Evolutionary conservation across 1,284 basidiomycete genomes (phyloP).

Genomic region (Spongiforma sp.): DNA sequence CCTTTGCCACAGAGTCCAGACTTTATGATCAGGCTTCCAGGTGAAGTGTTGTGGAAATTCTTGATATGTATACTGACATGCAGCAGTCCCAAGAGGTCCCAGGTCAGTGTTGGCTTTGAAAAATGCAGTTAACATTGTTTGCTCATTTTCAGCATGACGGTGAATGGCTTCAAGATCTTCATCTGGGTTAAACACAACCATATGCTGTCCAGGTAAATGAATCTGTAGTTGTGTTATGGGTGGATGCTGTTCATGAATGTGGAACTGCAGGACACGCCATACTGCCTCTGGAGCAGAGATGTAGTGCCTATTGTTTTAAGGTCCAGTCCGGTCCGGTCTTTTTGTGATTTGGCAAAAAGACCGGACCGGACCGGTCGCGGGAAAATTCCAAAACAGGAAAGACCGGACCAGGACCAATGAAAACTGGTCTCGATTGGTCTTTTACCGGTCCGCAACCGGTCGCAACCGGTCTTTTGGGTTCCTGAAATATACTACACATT

Average conservation of each 20-base stretch:
- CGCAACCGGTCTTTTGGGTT: too few species aligned
- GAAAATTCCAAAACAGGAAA: too few species aligned
- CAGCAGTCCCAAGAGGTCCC: background rate
- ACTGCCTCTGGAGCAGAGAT: slow-evolving; percentile 6
- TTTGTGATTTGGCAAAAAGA: too few species aligned
- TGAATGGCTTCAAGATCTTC: background rate
- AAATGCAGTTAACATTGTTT: background rate
- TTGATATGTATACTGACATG: background rate
- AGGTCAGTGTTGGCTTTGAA: background rate
- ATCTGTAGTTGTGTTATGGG: slow-evolving; percentile 3
- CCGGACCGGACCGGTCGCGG: too few species aligned
- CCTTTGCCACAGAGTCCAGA: too few species aligned
- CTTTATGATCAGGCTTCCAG: background rate
- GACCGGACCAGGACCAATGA: too few species aligned
- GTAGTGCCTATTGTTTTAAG: too few species aligned
- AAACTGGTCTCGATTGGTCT: too few species aligned
- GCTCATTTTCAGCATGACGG: background rate
- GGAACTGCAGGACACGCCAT: slow-evolving; percentile 8
- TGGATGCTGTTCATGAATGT: slow-evolving; percentile 9
- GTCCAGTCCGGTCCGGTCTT: too few species aligned
- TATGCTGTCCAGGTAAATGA: slow-evolving; percentile 4
- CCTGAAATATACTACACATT: too few species aligned
- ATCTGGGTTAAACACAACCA: background rate
- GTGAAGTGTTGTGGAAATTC: slow-evolving; percentile 1
- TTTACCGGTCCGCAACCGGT: too few species aligned